phyloP scores from a whole-genome alignment of 768 basidiomycete species.

The Amanita inopinata region DNA sequence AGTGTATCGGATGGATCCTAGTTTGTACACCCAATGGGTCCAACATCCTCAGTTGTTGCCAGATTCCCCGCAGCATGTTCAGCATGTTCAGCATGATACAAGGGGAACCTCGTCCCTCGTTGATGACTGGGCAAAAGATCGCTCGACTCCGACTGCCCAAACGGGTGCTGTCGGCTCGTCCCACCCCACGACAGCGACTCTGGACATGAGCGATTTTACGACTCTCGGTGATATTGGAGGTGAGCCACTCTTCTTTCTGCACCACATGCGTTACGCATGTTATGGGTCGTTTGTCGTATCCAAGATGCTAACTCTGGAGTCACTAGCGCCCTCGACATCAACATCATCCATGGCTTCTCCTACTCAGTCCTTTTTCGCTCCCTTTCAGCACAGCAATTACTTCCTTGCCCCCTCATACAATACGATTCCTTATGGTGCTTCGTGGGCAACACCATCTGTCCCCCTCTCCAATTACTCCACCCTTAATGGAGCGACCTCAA shows the following conservation, averaged over 20 bases:
- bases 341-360: slow-evolving; percentile 32
- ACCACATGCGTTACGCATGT: slow-evolving; percentile 2
- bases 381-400: slow-evolving; percentile 31
- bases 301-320: slow-evolving; percentile 4
- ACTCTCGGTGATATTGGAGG: slow-evolving; percentile 31
- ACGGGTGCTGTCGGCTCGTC: slow-evolving; percentile 16
- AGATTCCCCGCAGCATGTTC: slow-evolving; percentile 23
- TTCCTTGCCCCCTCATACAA: slow-evolving; percentile 40
- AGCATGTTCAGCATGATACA: slow-evolving; percentile 20
- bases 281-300: slow-evolving; percentile 2
- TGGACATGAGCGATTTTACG: slow-evolving; percentile 35
- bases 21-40: slow-evolving; percentile 36
- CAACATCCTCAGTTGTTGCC: slow-evolving; percentile 26
- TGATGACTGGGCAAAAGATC: slow-evolving; percentile 40
- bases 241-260: slow-evolving; percentile 17
- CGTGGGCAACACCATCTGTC: slow-evolving; percentile 33
- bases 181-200: slow-evolving; percentile 16
- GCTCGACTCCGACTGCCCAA: slow-evolving; percentile 18
- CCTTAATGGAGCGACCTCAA: slow-evolving; percentile 63
- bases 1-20: slow-evolving; percentile 29
- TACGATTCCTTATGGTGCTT: slow-evolving; percentile 46
- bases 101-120: slow-evolving; percentile 18
- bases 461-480: slow-evolving; percentile 72
- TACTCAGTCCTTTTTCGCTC: slow-evolving; percentile 30
- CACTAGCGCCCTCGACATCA: slow-evolving; percentile 15